Conservation (phyloP, 2,329 filamentous ascomycete species). For the Aspergillus candidus region DNA sequence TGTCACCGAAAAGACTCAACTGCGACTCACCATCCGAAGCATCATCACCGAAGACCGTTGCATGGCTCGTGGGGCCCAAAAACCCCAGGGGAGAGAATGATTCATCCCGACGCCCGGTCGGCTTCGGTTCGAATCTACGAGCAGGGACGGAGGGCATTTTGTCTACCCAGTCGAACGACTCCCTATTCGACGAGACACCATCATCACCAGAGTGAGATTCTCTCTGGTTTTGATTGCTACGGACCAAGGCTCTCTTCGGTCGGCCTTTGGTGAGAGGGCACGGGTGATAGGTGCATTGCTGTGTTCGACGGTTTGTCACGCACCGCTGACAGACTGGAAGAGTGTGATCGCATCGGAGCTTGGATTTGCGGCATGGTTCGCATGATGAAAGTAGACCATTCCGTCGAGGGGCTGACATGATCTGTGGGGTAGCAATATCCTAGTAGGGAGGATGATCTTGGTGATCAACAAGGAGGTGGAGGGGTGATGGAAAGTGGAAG, state of each 20-base stretch:
- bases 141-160: background rate
- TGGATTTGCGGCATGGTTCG: slow-evolving; percentile 21
- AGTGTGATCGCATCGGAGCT: slow-evolving; percentile 20
- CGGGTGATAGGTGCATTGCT: slow-evolving; percentile 14
- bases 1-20: background rate
- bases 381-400: slow-evolving; percentile 16
- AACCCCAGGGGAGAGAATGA: slow-evolving; percentile 9
- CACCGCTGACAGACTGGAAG: slow-evolving; percentile 16
- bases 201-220: background rate
- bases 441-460: too few species aligned
- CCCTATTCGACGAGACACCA: background rate
- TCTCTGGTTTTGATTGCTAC: background rate
- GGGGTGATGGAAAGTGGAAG: too few species aligned
- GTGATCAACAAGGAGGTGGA: too few species aligned
- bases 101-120: background rate
- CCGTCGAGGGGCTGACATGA: slow-evolving; percentile 4
- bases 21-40: slow-evolving; percentile 2
- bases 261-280: slow-evolving; percentile 10
- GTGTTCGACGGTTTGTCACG: slow-evolving; percentile 3
- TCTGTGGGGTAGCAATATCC: background rate
- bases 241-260: background rate
- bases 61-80: slow-evolving; percentile 17
- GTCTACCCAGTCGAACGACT: background rate
- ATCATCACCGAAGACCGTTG: slow-evolving; percentile 11
- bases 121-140: background rate